Percentiles rank a stretch among this genome's conserved stretches.
Conservation (phyloP, 1,139 yeast species). For the Blastobotrys illinoisensis region DNA sequence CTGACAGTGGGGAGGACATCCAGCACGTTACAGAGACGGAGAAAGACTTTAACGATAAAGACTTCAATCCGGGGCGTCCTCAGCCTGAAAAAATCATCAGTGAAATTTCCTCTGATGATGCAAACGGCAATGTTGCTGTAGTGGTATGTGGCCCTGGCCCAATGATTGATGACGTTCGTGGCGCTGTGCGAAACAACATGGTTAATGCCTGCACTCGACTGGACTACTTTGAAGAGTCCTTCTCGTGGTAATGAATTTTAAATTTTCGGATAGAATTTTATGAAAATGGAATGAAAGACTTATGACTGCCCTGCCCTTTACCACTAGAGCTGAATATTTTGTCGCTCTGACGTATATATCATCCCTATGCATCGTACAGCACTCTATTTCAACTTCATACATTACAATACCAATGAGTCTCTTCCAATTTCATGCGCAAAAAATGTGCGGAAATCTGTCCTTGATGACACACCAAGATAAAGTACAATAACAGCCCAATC, state of each 20-base stretch:
- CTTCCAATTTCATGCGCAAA: too few relatives aligned
- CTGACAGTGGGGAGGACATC: neutral
- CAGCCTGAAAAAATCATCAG: neutral
- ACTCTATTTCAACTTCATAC: too few relatives aligned
- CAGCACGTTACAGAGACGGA: neutral
- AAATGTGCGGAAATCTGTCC: too few relatives aligned
- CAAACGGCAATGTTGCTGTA: constrained; percentile 33
- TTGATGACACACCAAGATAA: too few relatives aligned
- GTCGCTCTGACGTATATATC: too few relatives aligned
- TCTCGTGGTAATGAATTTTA: constrained; percentile 32
- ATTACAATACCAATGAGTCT: too few relatives aligned
- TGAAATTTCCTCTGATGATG: constrained; percentile 19
- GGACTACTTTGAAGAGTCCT: constrained; percentile 41
- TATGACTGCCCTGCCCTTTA: too few relatives aligned
- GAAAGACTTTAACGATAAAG: neutral
- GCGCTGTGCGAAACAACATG: constrained; percentile 28
- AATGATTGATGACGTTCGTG: constrained; percentile 38
- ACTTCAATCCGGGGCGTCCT: constrained; percentile 1
- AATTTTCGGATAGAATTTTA: neutral
- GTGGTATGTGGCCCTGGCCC: constrained; percentile 42
- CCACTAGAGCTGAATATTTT: too few relatives aligned
- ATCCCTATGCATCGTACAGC: too few relatives aligned
- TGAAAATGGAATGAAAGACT: too few relatives aligned
- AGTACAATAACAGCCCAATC: too few relatives aligned
- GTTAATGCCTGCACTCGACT: constrained; percentile 31